Conservation (phyloP, 2,329 filamentous ascomycete genomes). For the Coniosporium uncinatum region DNA sequence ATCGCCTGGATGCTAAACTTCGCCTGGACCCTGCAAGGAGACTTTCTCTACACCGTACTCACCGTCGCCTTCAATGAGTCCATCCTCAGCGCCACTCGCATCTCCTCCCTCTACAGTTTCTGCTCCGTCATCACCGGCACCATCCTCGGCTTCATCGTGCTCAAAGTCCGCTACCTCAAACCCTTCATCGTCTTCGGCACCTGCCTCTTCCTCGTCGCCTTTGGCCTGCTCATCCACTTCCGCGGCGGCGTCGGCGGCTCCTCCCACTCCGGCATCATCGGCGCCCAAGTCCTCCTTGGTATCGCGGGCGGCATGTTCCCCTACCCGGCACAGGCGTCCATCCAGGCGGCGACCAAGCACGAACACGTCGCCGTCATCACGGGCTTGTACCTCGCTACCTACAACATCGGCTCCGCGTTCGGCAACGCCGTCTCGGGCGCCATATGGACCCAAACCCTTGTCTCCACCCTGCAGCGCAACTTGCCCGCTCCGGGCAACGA, state of each 20-base stretch:
- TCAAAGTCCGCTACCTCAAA: slow-evolving; percentile 53
- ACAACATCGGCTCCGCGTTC: slow-evolving; percentile 19
- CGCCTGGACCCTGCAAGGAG: slow-evolving; percentile 57
- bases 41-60: slow-evolving; percentile 59
- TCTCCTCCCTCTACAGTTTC: slow-evolving; percentile 53
- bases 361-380: slow-evolving; percentile 23
- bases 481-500: neutral
- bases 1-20: slow-evolving; percentile 53
- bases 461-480: neutral
- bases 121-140: slow-evolving; percentile 52
- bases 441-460: neutral
- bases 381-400: slow-evolving; percentile 18
- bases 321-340: slow-evolving; percentile 41
- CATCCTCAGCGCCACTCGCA: slow-evolving; percentile 49
- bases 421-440: slow-evolving; percentile 20
- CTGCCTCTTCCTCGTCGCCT: slow-evolving; percentile 56
- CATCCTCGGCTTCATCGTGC: slow-evolving; percentile 50
- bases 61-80: slow-evolving; percentile 56
- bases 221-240: slow-evolving; percentile 58
- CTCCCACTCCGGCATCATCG: slow-evolving; percentile 52
- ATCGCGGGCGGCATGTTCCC: slow-evolving; percentile 59
- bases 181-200: slow-evolving; percentile 58
- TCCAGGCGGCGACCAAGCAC: slow-evolving; percentile 23
- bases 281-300: slow-evolving; percentile 56
- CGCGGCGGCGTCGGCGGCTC: slow-evolving; percentile 42